Evolutionary conservation across 306 rosid species (phyloP), one percentile per base, ranked within the genome.

Genomic region (Elaeagnus macrophylla): DNA sequence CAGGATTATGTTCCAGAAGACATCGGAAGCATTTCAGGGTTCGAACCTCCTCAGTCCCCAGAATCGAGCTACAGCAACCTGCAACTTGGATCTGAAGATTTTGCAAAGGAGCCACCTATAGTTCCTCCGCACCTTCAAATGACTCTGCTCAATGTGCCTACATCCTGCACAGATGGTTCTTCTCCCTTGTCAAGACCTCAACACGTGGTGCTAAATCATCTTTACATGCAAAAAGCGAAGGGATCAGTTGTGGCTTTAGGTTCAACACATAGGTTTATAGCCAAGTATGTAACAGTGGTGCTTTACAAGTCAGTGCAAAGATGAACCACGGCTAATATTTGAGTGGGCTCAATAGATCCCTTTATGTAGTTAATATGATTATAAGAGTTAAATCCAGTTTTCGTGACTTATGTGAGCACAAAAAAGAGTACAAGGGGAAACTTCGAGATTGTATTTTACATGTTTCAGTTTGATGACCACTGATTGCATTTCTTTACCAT

Each of bases 291-390:
- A 59, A 82, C 99, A 1, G 96, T 87, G 65, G 99, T 91, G 48
- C 87, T 91, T 67, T 91, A 87, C 81, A 91, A 91, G 88, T 84
- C 96, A 52, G 67, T 91, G 95, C 93, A 87, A 81, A 82, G 89
- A 73, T 80, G 69, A 80, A 72, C 32, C 32, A 25, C 32, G 32
- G 0, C 3, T 3, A 25, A 25, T 25, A 25, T 25, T 13, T 39
- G 25, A 16, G 20, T 32, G 75, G 70, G 65, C 53, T 37, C 12
- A 53, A 59, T 70, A 62, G 76, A 68, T 54, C 57, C 74, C 65
- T 61, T 61, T 75, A 59, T 68, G 77, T 66, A 65, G 77, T 59
- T 69, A 43, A 62, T 69, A 54, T 53, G 46, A 67, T 65, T 64
- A 50, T 67, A 48, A 71, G 77, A 73, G 74, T 72, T 67, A 65